Evolutionary conservation across 257 asterid species (phyloP), one percentile per base, ranked within the genome.

Genomic region (Striga asiatica): DNA sequence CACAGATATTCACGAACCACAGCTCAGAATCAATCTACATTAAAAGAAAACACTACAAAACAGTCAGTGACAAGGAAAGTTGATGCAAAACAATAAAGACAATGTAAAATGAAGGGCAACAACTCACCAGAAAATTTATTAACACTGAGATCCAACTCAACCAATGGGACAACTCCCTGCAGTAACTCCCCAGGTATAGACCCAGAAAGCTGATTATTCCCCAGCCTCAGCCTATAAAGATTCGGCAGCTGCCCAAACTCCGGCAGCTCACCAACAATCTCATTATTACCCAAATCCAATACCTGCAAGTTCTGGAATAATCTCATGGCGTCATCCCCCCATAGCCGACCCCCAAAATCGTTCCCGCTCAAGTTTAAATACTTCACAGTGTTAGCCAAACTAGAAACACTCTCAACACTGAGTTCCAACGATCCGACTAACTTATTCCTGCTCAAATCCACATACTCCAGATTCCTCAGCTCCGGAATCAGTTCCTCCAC

Each of bases 91-190:
- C 4, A 25, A 29, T 6, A 17, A 64, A 28, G 39, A 24, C 17
- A 22, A 27, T 11, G 47, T n/a, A 18, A 20, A 53, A 58, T 63
- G 38, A 38, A 55, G 32, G 52, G 50, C 65, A 46, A 55, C 65
- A 39, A 29, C 73, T 78, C 68, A 84, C 96, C 94, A 19, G 88
- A 84, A 74, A 88, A 74, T 52, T 83, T 84, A 67, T 88, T 88
- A 50, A 73, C 66, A 58, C 82, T 78, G 74, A 88, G 94, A 79
- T 88, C 96, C 72, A 88, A 70, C 66, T 84, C 93, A 56, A 38
- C 67, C 78, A 88, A 78, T 4, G 82, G 87, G 21, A 71, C 66
- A 22, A 34, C 74, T n/a, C 87, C 89, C 64, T 79, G 81, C 72
- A 88, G 66, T 42, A 88, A 72, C 60, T 77, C 89, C 46, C 6